Percentiles rank a stretch among this genome's conserved stretches.
Conservation (phyloP, 345 rosid genomes). For the Arabidopsis suecica region DNA sequence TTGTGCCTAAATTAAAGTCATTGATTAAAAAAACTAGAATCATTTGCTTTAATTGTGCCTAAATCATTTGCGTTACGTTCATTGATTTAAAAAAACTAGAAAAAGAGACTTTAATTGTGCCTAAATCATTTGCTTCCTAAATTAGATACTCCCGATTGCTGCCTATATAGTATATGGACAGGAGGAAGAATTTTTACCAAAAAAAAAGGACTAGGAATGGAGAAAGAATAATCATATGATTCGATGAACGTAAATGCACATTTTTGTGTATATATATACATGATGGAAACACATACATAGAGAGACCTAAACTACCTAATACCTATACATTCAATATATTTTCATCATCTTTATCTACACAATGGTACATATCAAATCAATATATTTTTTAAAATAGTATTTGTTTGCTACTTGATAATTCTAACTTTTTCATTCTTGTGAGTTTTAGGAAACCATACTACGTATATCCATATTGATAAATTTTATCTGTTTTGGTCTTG, state of each 20-base stretch:
- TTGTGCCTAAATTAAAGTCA: neutral
- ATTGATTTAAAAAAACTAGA: too few relatives aligned
- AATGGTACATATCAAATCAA: constrained; percentile 22
- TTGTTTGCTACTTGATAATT: neutral
- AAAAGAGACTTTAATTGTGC: too few relatives aligned
- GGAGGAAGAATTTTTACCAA: too few relatives aligned
- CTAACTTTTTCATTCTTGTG: neutral
- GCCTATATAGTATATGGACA: too few relatives aligned
- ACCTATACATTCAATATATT: neutral
- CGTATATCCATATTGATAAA: neutral
- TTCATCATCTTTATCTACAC: neutral
- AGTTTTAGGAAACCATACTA: constrained; percentile 16
- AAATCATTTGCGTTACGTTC: too few relatives aligned
- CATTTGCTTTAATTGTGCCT: too few relatives aligned
- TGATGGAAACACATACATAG: neutral
- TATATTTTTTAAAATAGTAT: neutral
- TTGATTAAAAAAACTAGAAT: too few relatives aligned
- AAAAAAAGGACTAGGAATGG: too few relatives aligned
- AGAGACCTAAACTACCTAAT: neutral
- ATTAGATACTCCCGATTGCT: too few relatives aligned
- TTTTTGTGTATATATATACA: neutral
- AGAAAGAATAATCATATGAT: too few relatives aligned
- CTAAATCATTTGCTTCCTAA: too few relatives aligned
- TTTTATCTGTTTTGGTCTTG: constrained; percentile 16
- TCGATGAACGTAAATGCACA: neutral